Base-by-base conservation (phyloP, 768 basidiomycete genomes). In the Lentinula aciculospora region DNA sequence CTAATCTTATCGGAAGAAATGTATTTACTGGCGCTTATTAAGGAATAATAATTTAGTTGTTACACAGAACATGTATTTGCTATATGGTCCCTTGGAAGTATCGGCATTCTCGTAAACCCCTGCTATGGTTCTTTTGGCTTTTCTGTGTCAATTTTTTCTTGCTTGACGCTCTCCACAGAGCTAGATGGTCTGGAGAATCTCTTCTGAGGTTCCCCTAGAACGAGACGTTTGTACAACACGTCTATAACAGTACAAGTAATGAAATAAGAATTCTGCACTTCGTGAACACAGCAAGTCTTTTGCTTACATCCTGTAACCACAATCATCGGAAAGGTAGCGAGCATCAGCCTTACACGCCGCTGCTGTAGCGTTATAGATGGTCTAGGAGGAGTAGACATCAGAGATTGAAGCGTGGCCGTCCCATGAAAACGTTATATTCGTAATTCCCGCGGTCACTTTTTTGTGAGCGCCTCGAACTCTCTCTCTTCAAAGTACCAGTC, bases 1-100 rank as follows among this genome's bases (percentile, higher is more conserved):
- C 78, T 80, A 40, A 61, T 62, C 10, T 65, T 63, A 57, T 61
- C 69, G 50, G 72, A 58, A 46, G 42, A 10, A 8, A 34, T 9
- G 32, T 9, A 34, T 34, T 34, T 13, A 8, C 13, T 8, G 32
- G 32, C 32, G 32, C 13, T 13, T 34, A 34, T n/a, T n/a, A n/a
- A n/a, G n/a, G n/a, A n/a, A n/a, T n/a, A n/a, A n/a, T n/a, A n/a
- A n/a, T n/a, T n/a, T n/a, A n/a, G n/a, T n/a, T n/a, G n/a, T n/a
- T n/a, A n/a, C n/a, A n/a, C n/a, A n/a, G n/a, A 34, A 34, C 32
- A 4, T 34, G 9, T 34, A 34, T 34, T 39, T 4, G n/a, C 15
- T 39, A 39, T 17, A 17, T 6, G 17, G n/a, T 17, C 1, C 37
- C n/a, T n/a, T n/a, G n/a, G n/a, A n/a, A n/a, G n/a, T n/a, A n/a